phyloP scores from a whole-genome alignment of 768 basidiomycete genomes.

The Pisolithus marmoratus region DNA sequence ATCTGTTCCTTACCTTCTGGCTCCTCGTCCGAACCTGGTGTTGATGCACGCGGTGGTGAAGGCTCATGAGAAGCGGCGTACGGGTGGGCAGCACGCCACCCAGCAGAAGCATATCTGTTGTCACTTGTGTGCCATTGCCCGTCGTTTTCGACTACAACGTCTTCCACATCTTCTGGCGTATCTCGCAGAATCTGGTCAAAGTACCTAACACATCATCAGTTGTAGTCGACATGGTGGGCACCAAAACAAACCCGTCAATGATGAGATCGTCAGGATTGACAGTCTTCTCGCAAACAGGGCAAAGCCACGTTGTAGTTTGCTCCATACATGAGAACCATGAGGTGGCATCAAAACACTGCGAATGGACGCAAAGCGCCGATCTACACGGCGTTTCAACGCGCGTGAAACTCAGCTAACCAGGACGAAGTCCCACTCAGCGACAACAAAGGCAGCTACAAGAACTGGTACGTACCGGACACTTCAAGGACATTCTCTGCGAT shows the following conservation, averaged over 20 bases:
- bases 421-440: neutral
- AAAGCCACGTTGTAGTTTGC: conserved; percentile 92
- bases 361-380: conserved; percentile 81
- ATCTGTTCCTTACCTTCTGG: conserved; percentile 35
- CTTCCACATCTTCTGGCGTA: conserved; percentile 77
- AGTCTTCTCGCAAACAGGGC: conserved; percentile 85
- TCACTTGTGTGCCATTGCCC: conserved; percentile 96
- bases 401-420: conserved; percentile 69
- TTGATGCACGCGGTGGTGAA: conserved; percentile 25
- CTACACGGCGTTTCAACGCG: conserved; percentile 83
- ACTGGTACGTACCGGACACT: conserved; percentile 76
- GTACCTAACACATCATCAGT: conserved; percentile 47
- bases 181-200: conserved; percentile 78
- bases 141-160: conserved; percentile 90
- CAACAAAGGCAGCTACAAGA: neutral
- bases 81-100: conserved; percentile 62
- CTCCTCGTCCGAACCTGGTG: conserved; percentile 26
- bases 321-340: conserved; percentile 96
- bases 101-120: conserved; percentile 70
- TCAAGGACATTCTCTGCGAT: conserved; percentile 83
- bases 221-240: neutral
- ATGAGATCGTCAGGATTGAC: conserved; percentile 79
- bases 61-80: conserved; percentile 18
- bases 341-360: conserved; percentile 92
- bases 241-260: conserved; percentile 72